phyloP scores from a whole-genome alignment of 2,329 filamentous ascomycete genomes.

The Paecilomyces dactylethromorphus region DNA sequence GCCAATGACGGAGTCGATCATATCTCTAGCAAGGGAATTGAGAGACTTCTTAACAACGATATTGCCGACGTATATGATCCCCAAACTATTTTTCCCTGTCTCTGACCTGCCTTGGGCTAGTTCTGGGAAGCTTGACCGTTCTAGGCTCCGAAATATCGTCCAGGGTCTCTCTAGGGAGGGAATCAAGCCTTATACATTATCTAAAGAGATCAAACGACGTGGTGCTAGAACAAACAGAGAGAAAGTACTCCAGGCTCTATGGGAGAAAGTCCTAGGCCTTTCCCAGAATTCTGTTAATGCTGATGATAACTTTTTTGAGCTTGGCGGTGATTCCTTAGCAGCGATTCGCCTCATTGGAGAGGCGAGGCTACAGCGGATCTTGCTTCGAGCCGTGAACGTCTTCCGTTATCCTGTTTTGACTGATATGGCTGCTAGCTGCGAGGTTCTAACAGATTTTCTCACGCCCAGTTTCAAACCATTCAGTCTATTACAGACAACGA shows the following conservation, averaged over 20 bases:
- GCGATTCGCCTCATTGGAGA: conserved; percentile 42
- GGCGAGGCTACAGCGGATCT: conserved; percentile 32
- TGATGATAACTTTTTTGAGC: conserved; percentile 41
- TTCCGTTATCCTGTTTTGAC: conserved; percentile 37
- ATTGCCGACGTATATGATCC: conserved; percentile 39
- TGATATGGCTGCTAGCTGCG: conserved; percentile 35
- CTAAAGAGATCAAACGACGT: conserved; percentile 11
- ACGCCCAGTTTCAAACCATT: conserved; percentile 17
- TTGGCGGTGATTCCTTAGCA: conserved; percentile 42
- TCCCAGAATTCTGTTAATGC: conserved; percentile 31
- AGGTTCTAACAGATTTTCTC: conserved; percentile 1
- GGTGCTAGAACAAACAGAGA: conserved; percentile 22
- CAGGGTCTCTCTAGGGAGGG: conserved; percentile 26
- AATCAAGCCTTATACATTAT: conserved; percentile 23
- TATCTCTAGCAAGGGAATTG: conserved; percentile 17
- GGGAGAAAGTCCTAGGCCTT: conserved; percentile 34
- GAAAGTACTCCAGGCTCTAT: conserved; percentile 25
- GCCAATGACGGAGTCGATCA: conserved; percentile 16
- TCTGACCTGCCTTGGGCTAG: conserved; percentile 34
- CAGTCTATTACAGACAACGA: conserved; percentile 18
- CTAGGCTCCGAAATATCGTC: conserved; percentile 29
- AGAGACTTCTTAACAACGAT: conserved; percentile 17
- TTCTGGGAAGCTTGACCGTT: conserved; percentile 39
- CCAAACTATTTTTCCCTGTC: conserved; percentile 37
- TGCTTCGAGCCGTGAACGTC: conserved; percentile 37